Evolutionary conservation across 1,284 basidiomycete species (phyloP), one percentile per base, ranked within the genome.

Genomic region (Rhizoctonia solani): DNA sequence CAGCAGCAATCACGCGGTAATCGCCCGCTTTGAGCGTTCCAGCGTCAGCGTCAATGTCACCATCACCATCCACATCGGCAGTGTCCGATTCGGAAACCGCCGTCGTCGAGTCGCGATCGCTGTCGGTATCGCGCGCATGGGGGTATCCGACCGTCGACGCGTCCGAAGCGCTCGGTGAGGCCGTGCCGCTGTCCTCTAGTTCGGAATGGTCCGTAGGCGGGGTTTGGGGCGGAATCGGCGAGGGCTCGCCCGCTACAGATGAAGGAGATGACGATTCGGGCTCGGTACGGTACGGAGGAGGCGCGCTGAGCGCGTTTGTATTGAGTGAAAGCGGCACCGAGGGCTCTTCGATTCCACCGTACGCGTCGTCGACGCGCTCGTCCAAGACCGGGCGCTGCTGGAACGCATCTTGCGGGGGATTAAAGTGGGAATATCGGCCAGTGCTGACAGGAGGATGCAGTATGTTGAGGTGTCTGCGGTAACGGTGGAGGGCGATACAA

Each of bases 151-250:
- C 47, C 9, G 58, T 63, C 14, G 58, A 63, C 13, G 58, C 58
- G 32, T 63, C 47, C 47, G 58, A 63, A n/a, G 47, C 58, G 34
- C 58, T 63, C 14, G 58, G 58, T 4, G 47, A 63, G 25, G 58
- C 58, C 32, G 58, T 63, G 21, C 58, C 30, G 14, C 58, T 52
- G 14, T 41, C 32, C 46, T 46, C 32, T 19, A 63, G 47, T 4
- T 52, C 47, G 21, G 47, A 27, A 23, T 63, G 58, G 44, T 37
- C 46, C 3, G 58, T 44, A 14, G 49, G 32, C 19, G 58, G 58
- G 19, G 58, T 63, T 4, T 34, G 47, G 14, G n/a, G n/a, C n/a
- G 58, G 58, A 30, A 63, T 50, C 2, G 58, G 58, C 4, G 58
- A 63, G 25, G 58, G 47, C 25, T 63, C 58, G 19, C 58, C 58